phyloP scores from a whole-genome alignment of 2,329 filamentous ascomycete species.

The Diaporthe sp. region DNA sequence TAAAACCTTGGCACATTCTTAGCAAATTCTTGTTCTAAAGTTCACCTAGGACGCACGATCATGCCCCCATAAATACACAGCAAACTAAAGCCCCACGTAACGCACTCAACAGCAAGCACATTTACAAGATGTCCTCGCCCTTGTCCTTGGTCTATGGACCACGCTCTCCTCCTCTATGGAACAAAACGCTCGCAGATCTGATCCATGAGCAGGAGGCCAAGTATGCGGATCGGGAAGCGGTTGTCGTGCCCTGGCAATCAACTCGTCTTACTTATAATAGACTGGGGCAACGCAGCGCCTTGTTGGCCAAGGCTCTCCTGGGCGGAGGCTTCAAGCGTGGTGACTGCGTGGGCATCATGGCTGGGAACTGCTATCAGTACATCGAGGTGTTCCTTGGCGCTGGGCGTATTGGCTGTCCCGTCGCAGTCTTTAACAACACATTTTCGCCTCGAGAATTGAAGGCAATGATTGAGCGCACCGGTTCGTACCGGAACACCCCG shows the following conservation, averaged over 20 bases:
- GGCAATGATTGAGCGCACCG: slow-evolving; percentile 17
- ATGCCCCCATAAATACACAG: background rate
- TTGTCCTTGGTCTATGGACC: background rate
- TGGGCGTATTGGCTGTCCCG: slow-evolving; percentile 15
- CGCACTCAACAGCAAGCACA: background rate
- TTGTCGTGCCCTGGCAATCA: slow-evolving; percentile 6
- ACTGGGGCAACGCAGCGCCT: slow-evolving; percentile 6
- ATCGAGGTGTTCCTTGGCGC: slow-evolving; percentile 5
- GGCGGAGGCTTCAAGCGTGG: slow-evolving; percentile 1
- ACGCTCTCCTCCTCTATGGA: background rate
- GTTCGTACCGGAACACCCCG: background rate
- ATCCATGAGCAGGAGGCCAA: slow-evolving; percentile 2
- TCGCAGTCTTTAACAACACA: slow-evolving; percentile 18
- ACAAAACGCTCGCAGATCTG: background rate
- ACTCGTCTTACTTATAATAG: background rate
- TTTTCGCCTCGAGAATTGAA: slow-evolving; percentile 14
- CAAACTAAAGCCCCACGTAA: background rate
- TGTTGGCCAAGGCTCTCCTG: slow-evolving; percentile 6
- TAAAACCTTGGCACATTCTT: background rate
- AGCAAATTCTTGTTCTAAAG: background rate
- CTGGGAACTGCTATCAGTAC: slow-evolving; percentile 20
- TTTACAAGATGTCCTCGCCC: background rate
- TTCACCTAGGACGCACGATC: background rate
- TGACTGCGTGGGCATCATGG: slow-evolving; percentile 27
- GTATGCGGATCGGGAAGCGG: slow-evolving; percentile 9